Conservation (phyloP, 2,329 filamentous ascomycete species). For the Cladosporium cucumerinum region DNA sequence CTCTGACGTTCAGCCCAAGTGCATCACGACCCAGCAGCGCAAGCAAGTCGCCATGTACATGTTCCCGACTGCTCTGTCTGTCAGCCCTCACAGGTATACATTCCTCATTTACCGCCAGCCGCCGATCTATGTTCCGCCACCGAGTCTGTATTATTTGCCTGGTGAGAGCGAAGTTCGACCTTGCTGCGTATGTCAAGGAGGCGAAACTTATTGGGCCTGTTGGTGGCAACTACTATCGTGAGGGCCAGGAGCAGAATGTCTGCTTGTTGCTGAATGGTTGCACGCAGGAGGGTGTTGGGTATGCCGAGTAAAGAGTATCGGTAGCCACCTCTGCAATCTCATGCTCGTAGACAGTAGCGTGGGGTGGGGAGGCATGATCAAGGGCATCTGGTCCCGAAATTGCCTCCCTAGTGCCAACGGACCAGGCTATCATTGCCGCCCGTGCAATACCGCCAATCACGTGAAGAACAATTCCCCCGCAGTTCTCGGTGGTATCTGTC, state of each 20-base stretch:
- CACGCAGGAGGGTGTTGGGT: conserved; percentile 10
- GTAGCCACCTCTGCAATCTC: background rate
- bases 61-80: conserved; percentile 22
- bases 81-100: conserved; percentile 24
- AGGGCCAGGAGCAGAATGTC: background rate
- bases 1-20: conserved; percentile 25
- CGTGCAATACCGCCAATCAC: background rate
- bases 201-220: conserved; percentile 21
- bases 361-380: background rate
- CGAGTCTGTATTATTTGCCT: conserved; percentile 16
- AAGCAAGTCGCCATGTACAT: conserved; percentile 21
- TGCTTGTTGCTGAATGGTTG: background rate
- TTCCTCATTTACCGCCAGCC: conserved; percentile 29
- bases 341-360: background rate
- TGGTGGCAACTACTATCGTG: conserved; percentile 21
- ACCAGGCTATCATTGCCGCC: background rate
- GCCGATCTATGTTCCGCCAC: conserved; percentile 22
- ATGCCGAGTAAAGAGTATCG: background rate
- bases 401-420: background rate
- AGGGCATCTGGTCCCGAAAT: background rate
- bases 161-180: conserved; percentile 23
- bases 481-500: background rate
- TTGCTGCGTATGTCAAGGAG: conserved; percentile 20
- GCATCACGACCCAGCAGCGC: conserved; percentile 22
- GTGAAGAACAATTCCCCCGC: background rate